Percentiles rank a stretch among this genome's conserved stretches.
phyloP scores from a whole-genome alignment of 2,329 filamentous ascomycete genomes.

The Fusarium sp. region DNA sequence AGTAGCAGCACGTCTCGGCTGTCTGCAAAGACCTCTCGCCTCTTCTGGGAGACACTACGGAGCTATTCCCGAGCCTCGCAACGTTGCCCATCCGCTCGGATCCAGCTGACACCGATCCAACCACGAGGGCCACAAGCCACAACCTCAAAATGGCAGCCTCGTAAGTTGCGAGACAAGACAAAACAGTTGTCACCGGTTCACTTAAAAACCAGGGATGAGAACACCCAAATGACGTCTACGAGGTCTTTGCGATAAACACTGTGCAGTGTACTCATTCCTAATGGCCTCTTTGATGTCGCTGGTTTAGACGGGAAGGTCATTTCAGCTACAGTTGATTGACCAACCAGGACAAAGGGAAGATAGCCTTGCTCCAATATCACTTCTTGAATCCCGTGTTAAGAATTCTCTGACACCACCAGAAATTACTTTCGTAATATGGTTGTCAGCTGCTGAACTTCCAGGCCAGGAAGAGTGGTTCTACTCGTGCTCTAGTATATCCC shows the following conservation, averaged over 20 bases:
- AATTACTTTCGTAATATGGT: neutral
- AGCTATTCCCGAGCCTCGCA: conserved; percentile 20
- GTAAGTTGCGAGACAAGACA: neutral
- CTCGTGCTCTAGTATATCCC: neutral
- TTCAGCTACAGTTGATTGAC: neutral
- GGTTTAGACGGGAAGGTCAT: neutral
- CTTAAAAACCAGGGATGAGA: neutral
- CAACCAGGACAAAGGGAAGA: neutral
- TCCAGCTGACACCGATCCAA: conserved; percentile 26
- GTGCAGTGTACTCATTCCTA: neutral
- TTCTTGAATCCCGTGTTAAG: neutral
- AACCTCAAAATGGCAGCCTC: neutral
- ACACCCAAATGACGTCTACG: conserved; percentile 5
- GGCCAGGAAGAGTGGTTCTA: neutral
- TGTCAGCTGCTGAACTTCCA: neutral
- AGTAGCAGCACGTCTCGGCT: conserved; percentile 8
- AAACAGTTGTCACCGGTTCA: neutral
- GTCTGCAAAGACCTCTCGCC: conserved; percentile 17
- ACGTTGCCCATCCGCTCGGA: conserved; percentile 3
- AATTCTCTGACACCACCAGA: neutral
- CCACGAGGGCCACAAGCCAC: conserved; percentile 3
- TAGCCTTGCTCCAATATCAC: neutral
- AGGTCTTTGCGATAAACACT: conserved; percentile 7
- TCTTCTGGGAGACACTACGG: conserved; percentile 23
- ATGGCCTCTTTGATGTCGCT: neutral